Evolutionary conservation across 495 filamentous ascomycete genomes (phyloP).

Genomic region (Hyaloscypha hepaticicola): DNA sequence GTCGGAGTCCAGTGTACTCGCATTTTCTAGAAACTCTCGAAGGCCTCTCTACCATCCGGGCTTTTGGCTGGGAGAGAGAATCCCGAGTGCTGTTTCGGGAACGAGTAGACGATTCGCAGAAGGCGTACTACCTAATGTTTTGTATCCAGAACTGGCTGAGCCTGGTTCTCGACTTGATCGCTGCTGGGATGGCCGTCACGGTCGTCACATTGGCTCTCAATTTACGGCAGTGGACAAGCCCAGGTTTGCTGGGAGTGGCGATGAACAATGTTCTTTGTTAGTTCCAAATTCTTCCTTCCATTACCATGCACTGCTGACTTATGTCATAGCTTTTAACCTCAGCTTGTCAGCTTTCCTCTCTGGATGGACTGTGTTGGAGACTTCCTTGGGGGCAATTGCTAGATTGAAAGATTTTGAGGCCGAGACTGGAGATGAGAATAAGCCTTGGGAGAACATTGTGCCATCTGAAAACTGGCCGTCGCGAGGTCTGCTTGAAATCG

Average conservation of each 20-base stretch:
- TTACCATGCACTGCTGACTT: background rate
- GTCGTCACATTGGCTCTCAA: constrained; percentile 36
- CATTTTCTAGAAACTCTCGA: constrained; percentile 44
- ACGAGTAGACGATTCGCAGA: constrained; percentile 41
- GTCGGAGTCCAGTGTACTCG: constrained; percentile 44
- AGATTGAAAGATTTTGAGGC: constrained; percentile 42
- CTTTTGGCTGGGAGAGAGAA: constrained; percentile 39
- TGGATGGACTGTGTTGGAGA: constrained; percentile 50
- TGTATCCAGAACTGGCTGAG: constrained; percentile 47
- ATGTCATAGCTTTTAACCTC: constrained; percentile 43
- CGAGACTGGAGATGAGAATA: constrained; percentile 35
- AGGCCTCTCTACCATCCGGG: constrained; percentile 43
- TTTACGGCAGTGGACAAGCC: constrained; percentile 30
- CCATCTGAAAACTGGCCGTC: constrained; percentile 40
- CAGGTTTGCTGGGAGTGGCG: constrained; percentile 3
- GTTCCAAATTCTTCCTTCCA: background rate
- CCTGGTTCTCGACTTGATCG: constrained; percentile 40
- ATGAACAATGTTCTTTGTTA: background rate
- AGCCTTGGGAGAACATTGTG: constrained; percentile 6
- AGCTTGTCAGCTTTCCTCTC: constrained; percentile 46
- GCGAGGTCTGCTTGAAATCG: constrained; percentile 33
- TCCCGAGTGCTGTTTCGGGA: constrained; percentile 14
- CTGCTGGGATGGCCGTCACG: constrained; percentile 38
- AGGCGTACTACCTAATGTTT: constrained; percentile 45
- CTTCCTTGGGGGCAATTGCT: constrained; percentile 50